Evolutionary conservation across 305 asterid genomes (phyloP), one percentile per base, ranked within the genome.

Genomic region (Fraxinus baroniana): DNA sequence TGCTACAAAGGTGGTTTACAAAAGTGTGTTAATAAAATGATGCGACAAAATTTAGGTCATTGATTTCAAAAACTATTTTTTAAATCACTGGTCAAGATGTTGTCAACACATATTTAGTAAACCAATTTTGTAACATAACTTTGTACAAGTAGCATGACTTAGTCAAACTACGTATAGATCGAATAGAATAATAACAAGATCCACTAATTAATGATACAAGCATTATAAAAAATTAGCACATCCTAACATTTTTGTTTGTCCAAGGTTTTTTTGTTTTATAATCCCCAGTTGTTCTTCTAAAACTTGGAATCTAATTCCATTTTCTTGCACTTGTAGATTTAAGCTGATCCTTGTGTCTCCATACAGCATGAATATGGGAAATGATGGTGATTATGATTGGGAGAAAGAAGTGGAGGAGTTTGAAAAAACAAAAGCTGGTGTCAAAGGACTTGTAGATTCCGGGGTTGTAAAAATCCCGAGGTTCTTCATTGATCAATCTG

Each of bases 361-460:
- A 13, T 3, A 55, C 64, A n/a, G 8, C 5, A 1, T 55, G 18
- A 74, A 41, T 24, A 89, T 90, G 92, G 91, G 49, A 73, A 37
- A 82, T 52, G 87, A 82, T n/a, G 18, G 57, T 35, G 86, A 87
- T 57, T 70, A 78, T 20, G 92, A 88, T 33, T 85, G 93, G 91
- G 88, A 88, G 46, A 83, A 84, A 78, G 84, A 87, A 80, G 86
- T 90, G 15, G 88, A 78, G 18, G 81, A 82, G 7, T 90, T 90
- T 75, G 85, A 88, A 77, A 84, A 79, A 13, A 72, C 90, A 30
- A 88, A 79, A 83, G 86, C 83, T 20, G 93, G 93, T 13, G 93
- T 90, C 2, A 88, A 87, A 74, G 90, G 91, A 2, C 92, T 89
- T 0, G 86, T 89, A 0, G 91, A 90, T 78, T 86, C 91, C 6